Percentiles rank a stretch among this genome's conserved stretches.
Evolutionary conservation across 192 early-diverging fungal genomes (phyloP).

Genomic region (Coemansia sp.): DNA sequence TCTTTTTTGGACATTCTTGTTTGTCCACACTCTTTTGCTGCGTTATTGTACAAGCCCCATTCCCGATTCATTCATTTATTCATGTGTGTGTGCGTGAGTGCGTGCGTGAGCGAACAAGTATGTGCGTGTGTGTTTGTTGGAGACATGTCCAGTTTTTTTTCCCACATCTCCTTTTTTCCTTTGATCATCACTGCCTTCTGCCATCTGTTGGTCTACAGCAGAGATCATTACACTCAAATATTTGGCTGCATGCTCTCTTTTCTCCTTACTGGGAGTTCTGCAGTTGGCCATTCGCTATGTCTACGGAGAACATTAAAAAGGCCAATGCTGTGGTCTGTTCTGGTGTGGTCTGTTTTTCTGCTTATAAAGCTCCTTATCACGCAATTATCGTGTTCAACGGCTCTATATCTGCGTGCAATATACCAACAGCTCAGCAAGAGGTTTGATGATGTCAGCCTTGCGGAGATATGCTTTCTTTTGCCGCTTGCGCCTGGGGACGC

Average conservation of each 20-base stretch:
- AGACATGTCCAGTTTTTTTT: slow-evolving; percentile 1
- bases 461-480: not conserved
- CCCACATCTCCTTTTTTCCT: not conserved
- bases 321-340: too few species aligned
- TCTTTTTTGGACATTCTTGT: not conserved
- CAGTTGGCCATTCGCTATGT: too few species aligned
- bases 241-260: not conserved
- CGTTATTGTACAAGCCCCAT: slow-evolving; percentile 5
- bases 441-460: too few species aligned
- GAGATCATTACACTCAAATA: not conserved
- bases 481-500: not conserved
- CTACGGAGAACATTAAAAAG: too few species aligned
- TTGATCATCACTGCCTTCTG: slow-evolving; percentile 6
- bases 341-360: too few species aligned
- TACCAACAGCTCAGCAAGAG: too few species aligned
- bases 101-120: not conserved
- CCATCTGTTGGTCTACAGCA: not conserved
- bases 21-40: too few species aligned
- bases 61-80: not conserved
- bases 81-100: not conserved
- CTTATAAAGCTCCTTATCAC: too few species aligned
- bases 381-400: too few species aligned
- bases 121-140: not conserved
- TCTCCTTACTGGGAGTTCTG: too few species aligned
- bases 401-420: too few species aligned